These are phyloP conservation scores for Eucalyptus fibrosa DNA, from an alignment of 345 rosid genomes.

Conservation along the genomic window DNA sequence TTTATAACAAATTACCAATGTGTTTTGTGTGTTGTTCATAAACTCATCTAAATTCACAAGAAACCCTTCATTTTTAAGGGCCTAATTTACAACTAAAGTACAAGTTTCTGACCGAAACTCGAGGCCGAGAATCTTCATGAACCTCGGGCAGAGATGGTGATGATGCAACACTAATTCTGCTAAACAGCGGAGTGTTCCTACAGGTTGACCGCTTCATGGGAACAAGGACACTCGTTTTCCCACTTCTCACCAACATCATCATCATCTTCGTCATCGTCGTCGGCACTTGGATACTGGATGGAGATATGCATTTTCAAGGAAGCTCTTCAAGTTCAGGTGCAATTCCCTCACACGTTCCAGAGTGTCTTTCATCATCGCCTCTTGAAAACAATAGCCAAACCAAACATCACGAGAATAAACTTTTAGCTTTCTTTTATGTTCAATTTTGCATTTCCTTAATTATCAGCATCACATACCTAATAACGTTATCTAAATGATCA, in stretches of 20 bases:
- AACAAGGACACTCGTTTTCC: constrained; percentile 50
- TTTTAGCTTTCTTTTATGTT: background rate
- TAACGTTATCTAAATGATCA: background rate
- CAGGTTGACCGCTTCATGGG: constrained; percentile 40
- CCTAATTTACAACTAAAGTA: background rate
- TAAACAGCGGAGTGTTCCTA: constrained; percentile 17
- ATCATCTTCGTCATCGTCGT: constrained; percentile 16
- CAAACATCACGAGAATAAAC: background rate
- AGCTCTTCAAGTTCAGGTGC: constrained; percentile 51
- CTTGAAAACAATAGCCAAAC: constrained; percentile 23
- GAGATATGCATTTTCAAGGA: constrained; percentile 54
- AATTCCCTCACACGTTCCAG: constrained; percentile 69
- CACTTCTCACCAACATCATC: constrained; percentile 1
- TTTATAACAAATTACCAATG: background rate
- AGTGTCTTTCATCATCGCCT: constrained; percentile 89
- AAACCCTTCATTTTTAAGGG: background rate
- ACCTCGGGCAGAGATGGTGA: constrained; percentile 7
- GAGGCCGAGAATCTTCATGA: background rate
- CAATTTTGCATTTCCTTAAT: background rate
- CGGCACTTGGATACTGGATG: constrained; percentile 55
- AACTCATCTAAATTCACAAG: background rate
- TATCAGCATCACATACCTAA: background rate
- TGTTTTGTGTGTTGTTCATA: background rate
- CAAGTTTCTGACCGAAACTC: background rate
- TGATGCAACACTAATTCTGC: constrained; percentile 13